Evolutionary conservation across 2,329 filamentous ascomycete species (phyloP), one percentile per base, ranked within the genome.

Genomic region (Cladosporium sp.): DNA sequence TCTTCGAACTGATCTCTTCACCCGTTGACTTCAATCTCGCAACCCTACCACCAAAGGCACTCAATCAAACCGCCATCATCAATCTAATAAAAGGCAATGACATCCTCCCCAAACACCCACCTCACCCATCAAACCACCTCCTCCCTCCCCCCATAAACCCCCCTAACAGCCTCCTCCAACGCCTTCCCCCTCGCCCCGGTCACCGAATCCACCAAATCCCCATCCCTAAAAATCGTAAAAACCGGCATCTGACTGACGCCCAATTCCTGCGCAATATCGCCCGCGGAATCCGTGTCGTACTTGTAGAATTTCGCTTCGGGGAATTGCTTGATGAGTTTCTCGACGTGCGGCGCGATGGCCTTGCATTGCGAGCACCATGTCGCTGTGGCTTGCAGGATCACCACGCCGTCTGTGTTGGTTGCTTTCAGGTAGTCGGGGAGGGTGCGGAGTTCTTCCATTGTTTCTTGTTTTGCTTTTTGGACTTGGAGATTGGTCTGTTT

Each of bases 191-290:
- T 64, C 16, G 62, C 61, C 2, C 63, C 62, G 8, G 60, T 65
- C 2, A 66, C 55, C 18, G 55, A 55, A 12, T 56, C 60, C 39
- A 53, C 51, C 35, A 66, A 20, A 41, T 65, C 62, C 5, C 63
- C 63, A 48, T 66, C 60, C 40, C 61, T 60, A 56, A 66, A 66
- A n/a, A 64, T 52, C 47, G 62, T 53, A 51, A 66, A 66, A 8
- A 61, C 62, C 19, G 63, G 63, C 63, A 66, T 63, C 27, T 57
- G 52, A 25, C 55, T 60, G 9, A 57, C 62, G 16, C 59, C 60
- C 15, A 66, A 54, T 45, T 66, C 63, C 40, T 66, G 63, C 7
- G 59, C 53, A 39, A 66, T 64, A 27, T 63, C 62, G 43, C 27
- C 35, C 15, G 30, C 54, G 27, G 42, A 43, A 11, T 58, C 61